Base-by-base conservation (phyloP, 306 rosid genomes). In the Sicyos baderoa region DNA sequence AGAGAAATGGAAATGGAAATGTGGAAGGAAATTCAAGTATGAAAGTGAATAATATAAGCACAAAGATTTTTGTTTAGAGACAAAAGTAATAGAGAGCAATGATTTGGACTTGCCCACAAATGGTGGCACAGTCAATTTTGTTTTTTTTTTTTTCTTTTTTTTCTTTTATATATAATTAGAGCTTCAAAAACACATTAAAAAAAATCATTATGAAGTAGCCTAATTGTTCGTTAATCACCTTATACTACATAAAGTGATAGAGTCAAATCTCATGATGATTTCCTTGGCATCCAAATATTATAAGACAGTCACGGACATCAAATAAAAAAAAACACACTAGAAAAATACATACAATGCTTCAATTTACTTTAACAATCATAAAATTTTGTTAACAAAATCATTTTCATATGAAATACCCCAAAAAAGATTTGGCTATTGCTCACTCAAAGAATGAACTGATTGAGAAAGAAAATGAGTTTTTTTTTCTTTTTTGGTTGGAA, bases 61-160 rank as follows among this genome's bases (percentile, higher is more conserved):
- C 45, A 67, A 57, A 79, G 82, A 86, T 49, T 16, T 51, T 82
- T 82, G 85, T 89, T 79, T 35, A 57, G 82, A 85, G 94, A 90
- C 91, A 90, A 93, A 90, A 86, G 97, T 66, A 75, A 83, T 29
- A 53, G 57, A 77, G 65, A 78, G 85, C 82, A 85, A 89, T 90
- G 96, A 90, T 90, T 87, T 82, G 75, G 23, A 76, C 50, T 44
- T 62, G 81, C 80, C 87, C 95, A 84, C 95, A 87, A 81, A 25
- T 84, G 86, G 82, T 79, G 90, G 88, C 84, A 74, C 79, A 76
- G 89, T 85, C 84, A 78, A 82, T 74, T 74, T 67, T 7, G 27
- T 29, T 23, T 53, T 37, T 74, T 74, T 67, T 7, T 59, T 29
- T 23, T 53, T 37, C 0, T 37, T 3, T 59, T 59, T 55, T 53